Evolutionary conservation across 352 stramenopile genomes (phyloP).

Genomic region (Aphanomyces invadans): DNA sequence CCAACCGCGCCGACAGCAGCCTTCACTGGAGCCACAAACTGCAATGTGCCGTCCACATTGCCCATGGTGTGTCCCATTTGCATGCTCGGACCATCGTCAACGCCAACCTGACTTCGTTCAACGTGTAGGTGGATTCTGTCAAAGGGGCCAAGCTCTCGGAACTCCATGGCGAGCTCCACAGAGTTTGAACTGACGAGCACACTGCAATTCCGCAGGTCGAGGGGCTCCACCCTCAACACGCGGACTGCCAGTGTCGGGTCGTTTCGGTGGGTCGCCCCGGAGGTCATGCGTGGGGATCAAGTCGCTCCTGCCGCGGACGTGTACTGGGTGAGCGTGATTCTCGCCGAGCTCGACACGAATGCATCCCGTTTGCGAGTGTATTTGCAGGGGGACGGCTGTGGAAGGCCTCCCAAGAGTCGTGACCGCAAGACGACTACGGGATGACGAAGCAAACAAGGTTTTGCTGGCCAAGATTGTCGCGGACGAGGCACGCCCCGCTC

Average conservation of each 20-base stretch:
- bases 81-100: conserved; percentile 2
- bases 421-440: neutral
- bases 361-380: neutral
- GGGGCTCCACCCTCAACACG: neutral
- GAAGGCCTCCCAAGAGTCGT: no score
- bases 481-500: neutral
- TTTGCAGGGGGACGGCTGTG: neutral
- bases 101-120: neutral
- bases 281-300: neutral
- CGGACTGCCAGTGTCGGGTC: neutral
- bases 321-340: conserved; percentile 5
- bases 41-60: neutral
- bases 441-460: neutral
- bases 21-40: conserved; percentile 19
- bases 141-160: conserved; percentile 9
- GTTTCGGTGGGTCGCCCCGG: conserved; percentile 15
- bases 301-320: neutral
- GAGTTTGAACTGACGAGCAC: no score
- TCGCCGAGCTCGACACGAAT: conserved; percentile 3
- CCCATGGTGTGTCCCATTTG: neutral
- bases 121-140: conserved; percentile 8
- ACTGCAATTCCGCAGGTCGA: neutral
- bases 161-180: neutral
- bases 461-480: neutral
- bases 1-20: neutral